A percentile compares a stretch with the other conserved stretches of the same genome.
phyloP scores from a whole-genome alignment of 2,329 filamentous ascomycete genomes.

The Conoideocrella luteorostrata region DNA sequence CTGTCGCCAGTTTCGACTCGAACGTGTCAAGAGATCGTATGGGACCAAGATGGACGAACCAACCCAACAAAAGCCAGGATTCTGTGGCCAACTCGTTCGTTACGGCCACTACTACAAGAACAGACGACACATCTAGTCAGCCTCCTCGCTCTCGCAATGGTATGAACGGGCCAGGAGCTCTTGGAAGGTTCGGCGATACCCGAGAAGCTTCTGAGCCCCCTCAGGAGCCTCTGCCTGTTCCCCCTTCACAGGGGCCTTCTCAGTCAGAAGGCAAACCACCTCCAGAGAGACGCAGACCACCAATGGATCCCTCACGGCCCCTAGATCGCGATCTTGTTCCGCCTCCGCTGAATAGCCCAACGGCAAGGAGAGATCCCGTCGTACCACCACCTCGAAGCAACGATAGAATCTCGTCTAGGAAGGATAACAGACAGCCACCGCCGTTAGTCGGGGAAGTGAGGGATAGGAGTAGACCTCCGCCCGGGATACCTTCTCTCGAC shows the following conservation, averaged over 20 bases:
- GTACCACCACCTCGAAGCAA: slow-evolving; percentile 46
- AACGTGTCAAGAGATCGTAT: slow-evolving; percentile 30
- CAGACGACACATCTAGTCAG: slow-evolving; percentile 45
- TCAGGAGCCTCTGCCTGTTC: slow-evolving; percentile 9
- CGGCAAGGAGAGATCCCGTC: slow-evolving; percentile 36
- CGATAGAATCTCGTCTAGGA: slow-evolving; percentile 40
- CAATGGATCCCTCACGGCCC: slow-evolving; percentile 55
- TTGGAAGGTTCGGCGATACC: slow-evolving; percentile 28
- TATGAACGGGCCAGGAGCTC: slow-evolving; percentile 31
- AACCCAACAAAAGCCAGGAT: slow-evolving; percentile 52
- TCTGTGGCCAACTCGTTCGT: slow-evolving; percentile 43
- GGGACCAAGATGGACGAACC: slow-evolving; percentile 40
- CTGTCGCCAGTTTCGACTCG: slow-evolving; percentile 47
- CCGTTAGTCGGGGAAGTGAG: slow-evolving; percentile 6
- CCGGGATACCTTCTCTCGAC: slow-evolving; percentile 16
- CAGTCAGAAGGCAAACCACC: slow-evolving; percentile 36
- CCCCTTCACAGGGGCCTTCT: not conserved
- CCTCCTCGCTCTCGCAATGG: slow-evolving; percentile 50
- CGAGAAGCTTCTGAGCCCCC: slow-evolving; percentile 13
- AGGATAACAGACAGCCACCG: slow-evolving; percentile 26
- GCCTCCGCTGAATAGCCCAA: slow-evolving; percentile 49
- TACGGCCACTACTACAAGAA: slow-evolving; percentile 26
- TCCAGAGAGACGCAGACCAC: slow-evolving; percentile 59
- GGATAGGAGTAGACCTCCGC: slow-evolving; percentile 21
- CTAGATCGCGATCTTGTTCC: slow-evolving; percentile 51